phyloP scores from a whole-genome alignment of 2,329 filamentous ascomycete genomes.

The Scortechinia acanthostroma region DNA sequence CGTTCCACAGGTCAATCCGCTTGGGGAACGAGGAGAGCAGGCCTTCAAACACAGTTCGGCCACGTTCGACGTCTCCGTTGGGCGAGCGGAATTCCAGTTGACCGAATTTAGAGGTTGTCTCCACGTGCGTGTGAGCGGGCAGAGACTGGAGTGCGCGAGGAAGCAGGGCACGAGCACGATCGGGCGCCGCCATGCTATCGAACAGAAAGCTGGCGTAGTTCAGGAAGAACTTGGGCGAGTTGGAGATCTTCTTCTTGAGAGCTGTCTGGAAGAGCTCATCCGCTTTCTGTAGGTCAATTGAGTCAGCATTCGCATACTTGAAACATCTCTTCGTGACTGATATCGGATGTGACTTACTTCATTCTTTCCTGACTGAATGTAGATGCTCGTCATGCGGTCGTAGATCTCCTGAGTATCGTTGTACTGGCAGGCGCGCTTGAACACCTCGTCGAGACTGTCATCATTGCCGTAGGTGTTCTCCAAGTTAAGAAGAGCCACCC shows the following conservation, averaged over 20 bases:
- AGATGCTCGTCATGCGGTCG: slow-evolving; percentile 84
- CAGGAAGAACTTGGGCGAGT: slow-evolving; percentile 72
- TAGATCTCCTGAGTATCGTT: slow-evolving; percentile 88
- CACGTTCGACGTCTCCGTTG: slow-evolving; percentile 79
- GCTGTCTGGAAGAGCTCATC: slow-evolving; percentile 81
- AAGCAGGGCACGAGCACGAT: slow-evolving; percentile 72
- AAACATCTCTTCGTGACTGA: neutral
- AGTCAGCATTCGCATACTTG: slow-evolving; percentile 13
- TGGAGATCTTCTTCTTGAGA: slow-evolving; percentile 81
- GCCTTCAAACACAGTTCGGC: slow-evolving; percentile 88
- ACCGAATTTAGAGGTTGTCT: slow-evolving; percentile 79
- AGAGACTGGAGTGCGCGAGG: slow-evolving; percentile 80
- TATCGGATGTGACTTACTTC: slow-evolving; percentile 46
- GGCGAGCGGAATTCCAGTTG: slow-evolving; percentile 82
- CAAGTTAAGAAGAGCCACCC: slow-evolving; percentile 89
- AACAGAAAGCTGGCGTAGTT: slow-evolving; percentile 95
- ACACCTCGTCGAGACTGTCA: slow-evolving; percentile 74
- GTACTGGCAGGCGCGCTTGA: slow-evolving; percentile 87
- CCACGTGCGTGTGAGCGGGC: slow-evolving; percentile 43
- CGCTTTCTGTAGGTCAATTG: slow-evolving; percentile 56
- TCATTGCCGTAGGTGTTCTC: slow-evolving; percentile 85
- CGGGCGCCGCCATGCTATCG: slow-evolving; percentile 61
- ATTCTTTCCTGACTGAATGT: slow-evolving; percentile 82
- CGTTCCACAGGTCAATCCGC: slow-evolving; percentile 86
- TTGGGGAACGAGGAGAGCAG: slow-evolving; percentile 79